These are phyloP conservation scores for Oemleria cerasiformis DNA, from an alignment of 306 rosid genomes.

Conservation along the genomic window DNA sequence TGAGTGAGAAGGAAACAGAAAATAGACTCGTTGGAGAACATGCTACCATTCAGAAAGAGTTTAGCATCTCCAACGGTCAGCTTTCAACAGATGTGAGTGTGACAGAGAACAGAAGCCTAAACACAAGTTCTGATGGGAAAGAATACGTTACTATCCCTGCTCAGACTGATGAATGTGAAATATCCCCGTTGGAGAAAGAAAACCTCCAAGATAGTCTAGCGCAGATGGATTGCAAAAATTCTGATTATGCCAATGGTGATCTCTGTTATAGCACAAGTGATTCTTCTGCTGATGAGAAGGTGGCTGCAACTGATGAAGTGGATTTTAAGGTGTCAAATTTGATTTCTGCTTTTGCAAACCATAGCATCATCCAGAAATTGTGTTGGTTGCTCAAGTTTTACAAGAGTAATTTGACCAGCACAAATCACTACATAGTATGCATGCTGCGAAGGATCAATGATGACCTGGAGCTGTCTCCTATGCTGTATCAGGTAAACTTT, in stretches of 20 bases:
- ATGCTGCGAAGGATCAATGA: conserved; percentile 68
- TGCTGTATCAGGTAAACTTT: conserved; percentile 83
- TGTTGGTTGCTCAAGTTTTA: conserved; percentile 98
- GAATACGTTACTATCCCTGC: conserved; percentile 25
- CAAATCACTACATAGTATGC: conserved; percentile 76
- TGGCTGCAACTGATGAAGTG: conserved; percentile 62
- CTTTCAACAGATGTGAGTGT: conserved; percentile 35
- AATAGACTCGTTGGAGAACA: conserved; percentile 39
- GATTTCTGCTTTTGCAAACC: conserved; percentile 69
- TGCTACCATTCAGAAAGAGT: conserved; percentile 41
- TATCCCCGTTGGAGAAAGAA: conserved; percentile 25
- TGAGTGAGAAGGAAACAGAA: conserved; percentile 39
- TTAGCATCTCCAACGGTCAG: conserved; percentile 35
- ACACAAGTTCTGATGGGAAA: conserved; percentile 35
- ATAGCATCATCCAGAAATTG: conserved; percentile 68
- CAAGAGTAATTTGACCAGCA: conserved; percentile 67
- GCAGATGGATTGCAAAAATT: conserved; percentile 31
- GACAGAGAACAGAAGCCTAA: conserved; percentile 31
- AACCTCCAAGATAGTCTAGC: conserved; percentile 25
- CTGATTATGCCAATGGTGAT: conserved; percentile 44
- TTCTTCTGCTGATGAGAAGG: conserved; percentile 72
- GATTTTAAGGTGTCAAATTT: conserved; percentile 77
- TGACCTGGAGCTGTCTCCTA: conserved; percentile 82
- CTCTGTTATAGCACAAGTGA: conserved; percentile 38
- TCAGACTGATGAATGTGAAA: conserved; percentile 31